Conservation (phyloP, 148 eudicot species). For the Rhododendron henanense region DNA sequence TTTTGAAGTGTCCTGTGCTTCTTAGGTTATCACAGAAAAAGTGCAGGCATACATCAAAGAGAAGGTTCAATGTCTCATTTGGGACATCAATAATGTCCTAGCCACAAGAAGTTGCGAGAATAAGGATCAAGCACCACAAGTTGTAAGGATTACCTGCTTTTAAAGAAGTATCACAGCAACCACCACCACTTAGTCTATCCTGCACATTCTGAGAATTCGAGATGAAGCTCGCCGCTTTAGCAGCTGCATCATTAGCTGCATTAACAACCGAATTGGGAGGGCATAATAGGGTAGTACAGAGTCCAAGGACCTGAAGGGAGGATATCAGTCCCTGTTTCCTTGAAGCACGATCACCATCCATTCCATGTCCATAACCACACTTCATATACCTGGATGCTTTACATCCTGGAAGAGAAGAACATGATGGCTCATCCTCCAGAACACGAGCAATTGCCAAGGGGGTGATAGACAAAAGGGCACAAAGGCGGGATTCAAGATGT, state of each 20-base stretch:
- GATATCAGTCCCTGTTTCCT: constrained; percentile 19
- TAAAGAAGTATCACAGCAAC: neutral
- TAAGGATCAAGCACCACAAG: neutral
- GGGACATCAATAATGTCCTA: neutral
- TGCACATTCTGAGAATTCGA: constrained; percentile 15
- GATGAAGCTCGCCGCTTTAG: constrained; percentile 20
- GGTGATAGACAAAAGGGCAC: constrained; percentile 27
- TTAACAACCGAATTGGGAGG: constrained; percentile 15
- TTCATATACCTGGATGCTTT: neutral
- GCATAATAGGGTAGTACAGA: constrained; percentile 13
- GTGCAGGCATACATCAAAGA: neutral
- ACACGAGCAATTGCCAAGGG: constrained; percentile 29
- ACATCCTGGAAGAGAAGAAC: neutral
- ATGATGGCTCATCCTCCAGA: constrained; percentile 14
- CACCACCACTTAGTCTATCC: constrained; percentile 8
- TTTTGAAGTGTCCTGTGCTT: neutral
- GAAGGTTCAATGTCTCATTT: neutral
- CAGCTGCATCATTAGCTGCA: constrained; percentile 22
- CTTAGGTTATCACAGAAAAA: neutral
- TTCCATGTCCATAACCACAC: neutral
- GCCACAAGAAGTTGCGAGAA: neutral
- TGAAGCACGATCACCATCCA: neutral
- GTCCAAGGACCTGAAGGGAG: constrained; percentile 25
- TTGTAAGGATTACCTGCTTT: constrained; percentile 9
- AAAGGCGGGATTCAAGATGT: constrained; percentile 29